These are phyloP conservation scores for Saccharomycopsis synnaedendra DNA, from an alignment of 805 yeast genomes.

Conservation along the genomic window DNA sequence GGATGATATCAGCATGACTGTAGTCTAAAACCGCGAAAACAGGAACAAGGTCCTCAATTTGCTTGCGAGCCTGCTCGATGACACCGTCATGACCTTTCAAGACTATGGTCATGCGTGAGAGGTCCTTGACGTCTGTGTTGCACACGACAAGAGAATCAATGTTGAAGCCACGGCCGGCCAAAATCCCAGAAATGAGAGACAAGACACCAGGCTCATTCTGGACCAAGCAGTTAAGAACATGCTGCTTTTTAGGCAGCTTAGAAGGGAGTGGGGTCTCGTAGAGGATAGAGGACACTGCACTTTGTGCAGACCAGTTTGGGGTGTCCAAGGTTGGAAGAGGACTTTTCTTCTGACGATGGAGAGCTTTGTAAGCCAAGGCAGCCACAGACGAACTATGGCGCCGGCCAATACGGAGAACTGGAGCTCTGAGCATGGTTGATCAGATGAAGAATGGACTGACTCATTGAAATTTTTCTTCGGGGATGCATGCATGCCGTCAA, in stretches of 20 bases:
- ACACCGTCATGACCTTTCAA: slow-evolving; percentile 91
- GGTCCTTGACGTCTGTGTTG: slow-evolving; percentile 89
- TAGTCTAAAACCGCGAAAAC: slow-evolving; percentile 97
- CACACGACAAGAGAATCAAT: slow-evolving; percentile 96
- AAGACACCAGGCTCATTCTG: slow-evolving; percentile 98
- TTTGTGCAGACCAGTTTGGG: slow-evolving; percentile 91
- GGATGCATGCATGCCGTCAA: too few relatives aligned
- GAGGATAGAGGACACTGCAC: slow-evolving; percentile 90
- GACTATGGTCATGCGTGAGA: slow-evolving; percentile 94
- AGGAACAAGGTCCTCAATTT: slow-evolving; percentile 94
- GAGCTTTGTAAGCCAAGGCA: slow-evolving; percentile 87
- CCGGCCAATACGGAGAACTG: too few relatives aligned
- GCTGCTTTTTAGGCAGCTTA: slow-evolving; percentile 55
- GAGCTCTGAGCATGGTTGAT: too few relatives aligned
- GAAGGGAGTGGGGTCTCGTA: slow-evolving; percentile 70
- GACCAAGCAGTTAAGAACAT: slow-evolving; percentile 93
- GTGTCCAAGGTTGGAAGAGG: slow-evolving; percentile 86
- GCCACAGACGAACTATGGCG: slow-evolving; percentile 61
- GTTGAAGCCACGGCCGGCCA: slow-evolving; percentile 97
- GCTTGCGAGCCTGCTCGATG: slow-evolving; percentile 96
- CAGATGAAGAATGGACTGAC: too few relatives aligned
- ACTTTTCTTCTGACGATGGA: slow-evolving; percentile 65
- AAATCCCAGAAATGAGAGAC: slow-evolving; percentile 84
- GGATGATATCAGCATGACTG: slow-evolving; percentile 78
- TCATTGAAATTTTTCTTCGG: too few relatives aligned